Conservation (phyloP, 805 yeast genomes). For the Isabelozyma gotoi region DNA sequence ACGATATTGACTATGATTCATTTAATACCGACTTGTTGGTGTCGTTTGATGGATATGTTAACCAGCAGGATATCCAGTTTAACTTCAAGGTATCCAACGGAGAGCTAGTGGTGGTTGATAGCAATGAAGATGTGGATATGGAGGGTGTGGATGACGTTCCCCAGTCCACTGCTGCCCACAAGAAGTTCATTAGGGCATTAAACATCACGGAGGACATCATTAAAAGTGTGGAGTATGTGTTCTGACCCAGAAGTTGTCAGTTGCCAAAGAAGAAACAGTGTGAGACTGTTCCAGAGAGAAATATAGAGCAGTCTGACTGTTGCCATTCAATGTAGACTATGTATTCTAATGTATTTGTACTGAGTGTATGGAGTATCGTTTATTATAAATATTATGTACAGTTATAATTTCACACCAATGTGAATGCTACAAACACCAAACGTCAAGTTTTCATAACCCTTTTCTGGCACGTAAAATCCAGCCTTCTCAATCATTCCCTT, state of each 20-base stretch:
- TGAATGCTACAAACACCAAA: slow-evolving; percentile 96
- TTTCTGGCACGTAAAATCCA: slow-evolving; percentile 83
- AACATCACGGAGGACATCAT: slow-evolving; percentile 32
- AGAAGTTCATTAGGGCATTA: slow-evolving; percentile 22
- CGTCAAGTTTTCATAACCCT: slow-evolving; percentile 91
- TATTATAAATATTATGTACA: background rate
- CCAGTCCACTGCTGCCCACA: slow-evolving; percentile 3
- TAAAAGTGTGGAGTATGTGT: slow-evolving; percentile 16
- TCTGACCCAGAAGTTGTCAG: background rate
- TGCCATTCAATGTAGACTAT: too few species aligned
- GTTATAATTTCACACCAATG: slow-evolving; percentile 82
- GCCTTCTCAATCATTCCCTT: slow-evolving; percentile 91
- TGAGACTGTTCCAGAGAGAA: background rate
- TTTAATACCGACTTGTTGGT: slow-evolving; percentile 20
- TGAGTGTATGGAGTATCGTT: too few species aligned
- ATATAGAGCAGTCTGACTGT: background rate
- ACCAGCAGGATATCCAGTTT: slow-evolving; percentile 11
- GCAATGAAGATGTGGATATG: slow-evolving; percentile 16
- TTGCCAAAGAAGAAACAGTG: too few species aligned
- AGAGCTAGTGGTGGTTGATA: slow-evolving; percentile 6
- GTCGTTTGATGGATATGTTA: slow-evolving; percentile 15
- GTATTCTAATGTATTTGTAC: too few species aligned
- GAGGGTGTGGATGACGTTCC: slow-evolving; percentile 14
- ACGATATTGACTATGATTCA: slow-evolving; percentile 23
- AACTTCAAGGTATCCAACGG: slow-evolving; percentile 33